Conservation (phyloP, 2,329 filamentous ascomycete genomes). For the Sporothrix globosa region DNA sequence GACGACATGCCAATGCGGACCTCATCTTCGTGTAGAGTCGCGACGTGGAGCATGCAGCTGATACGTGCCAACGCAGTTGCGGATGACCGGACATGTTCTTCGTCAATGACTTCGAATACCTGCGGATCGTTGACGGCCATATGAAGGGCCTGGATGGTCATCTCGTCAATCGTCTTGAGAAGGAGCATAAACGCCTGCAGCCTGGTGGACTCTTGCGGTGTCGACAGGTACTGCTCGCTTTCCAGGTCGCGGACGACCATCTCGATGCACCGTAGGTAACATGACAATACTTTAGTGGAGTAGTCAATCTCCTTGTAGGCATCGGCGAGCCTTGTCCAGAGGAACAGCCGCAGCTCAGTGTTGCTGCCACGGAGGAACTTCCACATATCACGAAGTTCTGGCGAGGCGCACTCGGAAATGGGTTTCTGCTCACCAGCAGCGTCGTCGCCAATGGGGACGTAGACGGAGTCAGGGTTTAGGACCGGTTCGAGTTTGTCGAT, state of each 20-base stretch:
- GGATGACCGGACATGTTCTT: conserved; percentile 73
- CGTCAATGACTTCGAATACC: conserved; percentile 83
- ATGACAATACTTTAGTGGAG: conserved; percentile 84
- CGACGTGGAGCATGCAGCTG: conserved; percentile 74
- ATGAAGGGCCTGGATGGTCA: conserved; percentile 71
- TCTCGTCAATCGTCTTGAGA: conserved; percentile 76
- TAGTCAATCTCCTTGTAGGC: conserved; percentile 87
- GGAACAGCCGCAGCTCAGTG: conserved; percentile 78
- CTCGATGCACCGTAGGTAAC: conserved; percentile 81
- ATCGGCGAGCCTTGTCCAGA: conserved; percentile 89
- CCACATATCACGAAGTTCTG: conserved; percentile 74
- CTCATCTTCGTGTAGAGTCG: conserved; percentile 81
- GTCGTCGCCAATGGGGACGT: conserved; percentile 39
- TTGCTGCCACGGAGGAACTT: conserved; percentile 82
- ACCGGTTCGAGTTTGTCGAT: conserved; percentile 94
- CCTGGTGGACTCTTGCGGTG: conserved; percentile 66
- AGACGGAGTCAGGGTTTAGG: conserved; percentile 70
- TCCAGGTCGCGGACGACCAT: conserved; percentile 69
- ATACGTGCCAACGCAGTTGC: conserved; percentile 72
- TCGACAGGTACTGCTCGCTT: conserved; percentile 64
- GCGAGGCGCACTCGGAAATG: conserved; percentile 57
- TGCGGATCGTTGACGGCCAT: conserved; percentile 67
- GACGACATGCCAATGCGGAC: conserved; percentile 70
- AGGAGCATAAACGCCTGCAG: conserved; percentile 72
- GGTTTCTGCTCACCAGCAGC: conserved; percentile 40